Conservation (phyloP, 2,329 filamentous ascomycete genomes). For the Diaporthe destruens region DNA sequence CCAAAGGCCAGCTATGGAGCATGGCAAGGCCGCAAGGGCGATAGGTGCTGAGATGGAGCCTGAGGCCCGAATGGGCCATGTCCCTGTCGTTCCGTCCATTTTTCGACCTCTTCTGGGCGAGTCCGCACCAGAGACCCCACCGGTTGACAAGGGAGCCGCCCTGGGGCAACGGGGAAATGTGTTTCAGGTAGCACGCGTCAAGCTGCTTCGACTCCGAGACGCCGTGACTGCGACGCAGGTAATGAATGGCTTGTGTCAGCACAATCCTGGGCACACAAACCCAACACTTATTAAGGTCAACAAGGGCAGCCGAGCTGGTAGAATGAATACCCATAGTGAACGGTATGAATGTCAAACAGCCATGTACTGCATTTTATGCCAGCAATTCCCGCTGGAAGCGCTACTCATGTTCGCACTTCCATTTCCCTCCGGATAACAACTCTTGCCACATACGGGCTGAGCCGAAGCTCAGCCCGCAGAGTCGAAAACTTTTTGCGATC, state of each 20-base stretch:
- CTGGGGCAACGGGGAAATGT: slow-evolving; percentile 30
- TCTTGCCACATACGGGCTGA: slow-evolving; percentile 14
- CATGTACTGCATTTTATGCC: not conserved
- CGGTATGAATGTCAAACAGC: slow-evolving; percentile 13
- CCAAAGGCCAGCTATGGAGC: not conserved
- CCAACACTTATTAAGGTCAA: too few relatives aligned
- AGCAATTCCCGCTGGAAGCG: not conserved
- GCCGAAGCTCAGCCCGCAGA: not conserved
- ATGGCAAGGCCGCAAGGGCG: not conserved
- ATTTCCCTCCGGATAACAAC: not conserved
- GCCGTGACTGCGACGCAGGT: slow-evolving; percentile 29
- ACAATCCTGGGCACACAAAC: slow-evolving; percentile 10
- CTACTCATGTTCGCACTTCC: not conserved
- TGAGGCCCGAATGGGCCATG: slow-evolving; percentile 9
- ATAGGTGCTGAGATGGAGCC: not conserved
- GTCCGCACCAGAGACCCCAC: slow-evolving; percentile 4
- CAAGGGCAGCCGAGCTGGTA: not conserved
- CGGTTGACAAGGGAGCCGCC: slow-evolving; percentile 17
- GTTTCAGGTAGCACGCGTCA: slow-evolving; percentile 38
- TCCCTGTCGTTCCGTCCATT: slow-evolving; percentile 3
- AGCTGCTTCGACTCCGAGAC: slow-evolving; percentile 27
- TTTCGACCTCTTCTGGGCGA: slow-evolving; percentile 6
- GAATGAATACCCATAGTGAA: too few relatives aligned
- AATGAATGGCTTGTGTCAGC: slow-evolving; percentile 18
- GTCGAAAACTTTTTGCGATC: slow-evolving; percentile 13